Base-by-base conservation (phyloP, 805 yeast genomes). In the Lachancea lanzarotensis region DNA sequence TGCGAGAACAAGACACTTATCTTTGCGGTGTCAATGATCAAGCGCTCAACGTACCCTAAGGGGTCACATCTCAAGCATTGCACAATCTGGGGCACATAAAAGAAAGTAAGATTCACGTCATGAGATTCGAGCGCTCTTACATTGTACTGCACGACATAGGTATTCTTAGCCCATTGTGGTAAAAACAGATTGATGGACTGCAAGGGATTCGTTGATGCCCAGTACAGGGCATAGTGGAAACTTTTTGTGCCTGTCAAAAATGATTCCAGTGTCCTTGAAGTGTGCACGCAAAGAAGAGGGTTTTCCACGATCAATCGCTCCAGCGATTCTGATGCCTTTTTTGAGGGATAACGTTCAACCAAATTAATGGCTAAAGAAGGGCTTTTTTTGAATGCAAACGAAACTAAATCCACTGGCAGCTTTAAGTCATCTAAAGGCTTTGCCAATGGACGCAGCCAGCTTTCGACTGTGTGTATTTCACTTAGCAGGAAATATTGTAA, bases 51-150 rank as follows among this genome's bases (percentile, higher is more conserved):
- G 55, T 88, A 90, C 0, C 97, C 98, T 37, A 77, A 70, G 10
- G 66, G 65, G 61, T 93, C 98, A 61, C 82, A 82, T 51, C 98
- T 76, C 53, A 93, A 72, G 51, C 87, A 76, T 67, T 93, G 99
- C 17, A 93, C 98, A 64, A 93, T 88, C 63, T 93, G 98, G 2
- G 99, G 99, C 43, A 93, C 98, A 59, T 95, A 93, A 63, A 95
- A 93, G 69, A 95, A 93, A 0, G 96, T 87, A 50, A 84, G 68
- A 55, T 85, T 84, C 31, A 87, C 88, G 56, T 88, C 95, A 56
- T 87, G 95, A 17, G 80, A 74, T 62, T 89, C 96, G 51, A 93
- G 69, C 0, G 97, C 84, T 54, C 95, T 74, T 84, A 91, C 84
- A 12, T 95, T 83, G 59, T 82, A 93, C 65, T 93, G 99, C 47